Base-by-base conservation (phyloP, 192 early-diverging fungal genomes). In the Haplosporangium gracile region DNA sequence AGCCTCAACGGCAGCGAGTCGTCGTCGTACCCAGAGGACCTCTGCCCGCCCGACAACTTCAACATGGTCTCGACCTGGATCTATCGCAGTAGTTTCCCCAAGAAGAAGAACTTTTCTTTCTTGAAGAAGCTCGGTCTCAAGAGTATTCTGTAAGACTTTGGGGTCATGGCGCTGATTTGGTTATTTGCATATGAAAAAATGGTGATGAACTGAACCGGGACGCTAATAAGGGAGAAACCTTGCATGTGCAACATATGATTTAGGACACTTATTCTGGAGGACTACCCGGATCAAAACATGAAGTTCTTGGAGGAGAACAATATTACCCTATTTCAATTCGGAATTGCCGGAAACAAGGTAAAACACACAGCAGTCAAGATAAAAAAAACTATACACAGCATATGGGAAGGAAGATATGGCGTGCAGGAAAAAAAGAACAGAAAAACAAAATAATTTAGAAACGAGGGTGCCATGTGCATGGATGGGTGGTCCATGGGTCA, bases 1-100 rank as follows among this genome's bases (percentile, higher is more conserved):
- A 47, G 20, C 22, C 42, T 32, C 72, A 26, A 47, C 20, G 76
- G 76, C 13, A 89, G 90, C 34, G 92, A 93, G 47, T 81, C 81
- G 0, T 68, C 77, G 4, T 70, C 87, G 1, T 93, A 89, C 70
- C 91, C 92, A n/a, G 91, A 92, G 80, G 91, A 93, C 10, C 71
- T 98, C 26, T 94, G 97, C 68, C 98, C 98, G 15, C 97, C 97
- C 1, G 93, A 96, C 72, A 99, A 99, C 92, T 98, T 99, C 88
- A 95, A 94, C 73, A 98, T 99, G 97, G 98, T 99, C 29, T 94
- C 95, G 43, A 94, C 94, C 10, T 95, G 95, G 74, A 94, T 99
- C n/a, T 99, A 99, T 85, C 92, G 98, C 70, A 96, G 95, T 63
- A 97, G 96, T 38, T 97, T 96, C 88, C 98, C 98, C 2, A 97